A percentile compares a stretch with the other conserved stretches of the same genome.
phyloP scores from a whole-genome alignment of 2,329 filamentous ascomycete genomes.

The Lojkania enalia region DNA sequence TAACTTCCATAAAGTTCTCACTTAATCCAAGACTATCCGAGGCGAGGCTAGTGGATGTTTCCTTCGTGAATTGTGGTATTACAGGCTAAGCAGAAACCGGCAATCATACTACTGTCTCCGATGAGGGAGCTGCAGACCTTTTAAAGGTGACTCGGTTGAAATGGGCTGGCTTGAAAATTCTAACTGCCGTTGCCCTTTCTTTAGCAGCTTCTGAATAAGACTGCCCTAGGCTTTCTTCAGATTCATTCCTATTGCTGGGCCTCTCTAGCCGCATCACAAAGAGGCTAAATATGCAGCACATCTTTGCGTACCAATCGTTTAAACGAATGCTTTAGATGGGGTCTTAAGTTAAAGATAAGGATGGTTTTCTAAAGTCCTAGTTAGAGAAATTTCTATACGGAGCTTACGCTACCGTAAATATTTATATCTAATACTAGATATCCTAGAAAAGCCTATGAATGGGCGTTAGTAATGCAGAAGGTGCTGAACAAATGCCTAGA shows the following conservation, averaged over 20 bases:
- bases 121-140: conserved; percentile 6
- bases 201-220: conserved; percentile 8
- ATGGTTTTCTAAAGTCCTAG: conserved; percentile 6
- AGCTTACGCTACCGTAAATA: conserved; percentile 4
- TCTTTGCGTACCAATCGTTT: conserved; percentile 5
- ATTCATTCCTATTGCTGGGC: conserved; percentile 5
- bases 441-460: conserved; percentile 4
- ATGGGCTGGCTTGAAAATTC: conserved; percentile 6
- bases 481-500: conserved; percentile 5
- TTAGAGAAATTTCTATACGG: conserved; percentile 8
- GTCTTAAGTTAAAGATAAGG: conserved; percentile 9
- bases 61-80: too few relatives aligned
- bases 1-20: too few relatives aligned
- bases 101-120: conserved; percentile 7
- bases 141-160: conserved; percentile 4
- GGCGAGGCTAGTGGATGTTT: too few relatives aligned
- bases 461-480: conserved; percentile 4
- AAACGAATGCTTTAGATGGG: conserved; percentile 9
- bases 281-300: conserved; percentile 7
- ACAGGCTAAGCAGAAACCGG: too few relatives aligned
- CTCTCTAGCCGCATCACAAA: conserved; percentile 7
- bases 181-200: conserved; percentile 6
- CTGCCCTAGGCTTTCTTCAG: conserved; percentile 6
- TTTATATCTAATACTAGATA: conserved; percentile 1
- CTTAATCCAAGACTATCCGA: too few relatives aligned